Conservation (phyloP, 345 rosid species). For the Melaleuca quinquenervia region DNA sequence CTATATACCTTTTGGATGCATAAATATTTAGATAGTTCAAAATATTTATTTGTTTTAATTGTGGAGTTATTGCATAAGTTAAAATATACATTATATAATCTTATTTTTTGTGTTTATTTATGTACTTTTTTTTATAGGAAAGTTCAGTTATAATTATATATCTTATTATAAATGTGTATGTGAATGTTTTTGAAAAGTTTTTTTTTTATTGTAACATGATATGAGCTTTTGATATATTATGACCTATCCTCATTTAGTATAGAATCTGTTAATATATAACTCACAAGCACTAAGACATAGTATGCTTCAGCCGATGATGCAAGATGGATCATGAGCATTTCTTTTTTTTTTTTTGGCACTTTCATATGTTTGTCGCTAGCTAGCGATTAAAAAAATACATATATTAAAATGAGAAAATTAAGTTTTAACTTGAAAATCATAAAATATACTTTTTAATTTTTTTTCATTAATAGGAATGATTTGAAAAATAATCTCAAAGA, state of each 20-base stretch:
- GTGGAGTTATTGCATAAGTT: rapidly evolving
- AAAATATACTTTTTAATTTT: too few relatives aligned
- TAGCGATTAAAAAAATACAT: too few relatives aligned
- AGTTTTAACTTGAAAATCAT: too few relatives aligned
- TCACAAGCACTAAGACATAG: not conserved
- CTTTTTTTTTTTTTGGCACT: not conserved
- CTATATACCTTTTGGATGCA: rapidly evolving
- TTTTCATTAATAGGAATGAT: too few relatives aligned
- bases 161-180: not conserved
- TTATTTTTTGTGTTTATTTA: not conserved
- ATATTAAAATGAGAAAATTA: too few relatives aligned
- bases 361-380: not conserved
- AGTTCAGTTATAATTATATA: not conserved
- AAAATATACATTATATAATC: not conserved
- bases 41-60: not conserved
- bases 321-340: rapidly evolving
- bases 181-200: rapidly evolving
- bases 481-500: not conserved
- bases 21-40: not conserved
- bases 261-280: not conserved
- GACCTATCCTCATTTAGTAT: not conserved
- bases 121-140: not conserved
- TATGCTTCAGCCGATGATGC: not conserved
- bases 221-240: rapidly evolving
- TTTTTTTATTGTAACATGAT: rapidly evolving